Evolutionary conservation across 1,284 basidiomycete genomes (phyloP), one percentile per base, ranked within the genome.

Genomic region (Sporisorium exsertum): DNA sequence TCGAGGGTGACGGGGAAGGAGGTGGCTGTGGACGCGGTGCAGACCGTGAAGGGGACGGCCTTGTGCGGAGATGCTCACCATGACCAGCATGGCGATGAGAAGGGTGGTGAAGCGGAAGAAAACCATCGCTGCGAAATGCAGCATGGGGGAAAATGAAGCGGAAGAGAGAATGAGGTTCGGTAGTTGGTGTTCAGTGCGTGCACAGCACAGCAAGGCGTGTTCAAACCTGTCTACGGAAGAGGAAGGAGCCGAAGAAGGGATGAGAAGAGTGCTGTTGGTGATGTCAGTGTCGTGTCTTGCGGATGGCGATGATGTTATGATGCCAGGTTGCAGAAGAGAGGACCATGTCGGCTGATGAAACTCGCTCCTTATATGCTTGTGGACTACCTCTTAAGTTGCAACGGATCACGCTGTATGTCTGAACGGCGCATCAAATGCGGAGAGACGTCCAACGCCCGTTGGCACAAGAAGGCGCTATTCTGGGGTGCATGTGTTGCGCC

Each of bases 61-160:
- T 13, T 56, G 42, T 3, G 43, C 43, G 55, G 24, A 27, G 33
- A 20, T 22, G n/a, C 33, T 46, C 43, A 26, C 46, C 56, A 50
- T 50, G 47, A 50, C 56, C 56, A 58, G 56, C 56, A 58, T 42
- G 56, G 56, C 26, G 47, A 50, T 32, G 56, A 58, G 18, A 7
- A 56, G 15, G 20, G 42, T 35, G 43, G 45, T 6, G 35, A 50
- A 9, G 18, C 56, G 35, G 18, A 26, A 20, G 35, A n/a, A 49
- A 8, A 27, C 5, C 56, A 58, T 58, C 10, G 24, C 42, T 15
- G 35, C 33, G 33, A 5, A 15, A 9, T 32, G 35, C 13, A 12
- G 45, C 5, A n/a, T 20, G 20, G 15, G 29, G 0, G n/a, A 35
- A 0, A 40, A 12, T 6, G 51, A 42, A 5, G 22, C 33, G 22